Conservation (phyloP, 257 asterid genomes). For the Scutellaria minor region DNA sequence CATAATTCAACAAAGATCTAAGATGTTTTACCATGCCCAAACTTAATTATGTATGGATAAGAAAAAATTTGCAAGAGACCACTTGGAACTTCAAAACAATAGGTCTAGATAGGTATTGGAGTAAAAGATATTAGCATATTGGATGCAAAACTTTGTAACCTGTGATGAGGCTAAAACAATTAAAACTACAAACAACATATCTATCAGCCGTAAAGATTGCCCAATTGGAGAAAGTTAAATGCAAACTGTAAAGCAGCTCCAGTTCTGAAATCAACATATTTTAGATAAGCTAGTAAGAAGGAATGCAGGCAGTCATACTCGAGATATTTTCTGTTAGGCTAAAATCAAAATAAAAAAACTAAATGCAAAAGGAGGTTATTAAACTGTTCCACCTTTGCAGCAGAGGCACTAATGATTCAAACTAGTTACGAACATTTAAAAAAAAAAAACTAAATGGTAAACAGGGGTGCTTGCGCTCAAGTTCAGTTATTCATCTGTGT, state of each 20-base stretch:
- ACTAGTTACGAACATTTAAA: no score
- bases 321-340: slow-evolving; percentile 16
- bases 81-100: slow-evolving; percentile 25
- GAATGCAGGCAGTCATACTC: background rate
- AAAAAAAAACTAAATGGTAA: no score
- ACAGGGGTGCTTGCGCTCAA: background rate
- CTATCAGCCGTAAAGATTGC: background rate
- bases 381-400: no score
- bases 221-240: slow-evolving; percentile 9
- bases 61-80: slow-evolving; percentile 19
- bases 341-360: background rate
- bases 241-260: background rate
- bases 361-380: slow-evolving; percentile 10
- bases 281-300: background rate
- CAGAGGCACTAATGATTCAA: no score
- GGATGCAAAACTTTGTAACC: slow-evolving; percentile 11
- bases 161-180: background rate
- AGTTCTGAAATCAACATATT: background rate
- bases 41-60: slow-evolving; percentile 32
- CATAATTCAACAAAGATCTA: slow-evolving; percentile 25
- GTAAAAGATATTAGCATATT: background rate
- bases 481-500: background rate
- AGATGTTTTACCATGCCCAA: slow-evolving; percentile 3
- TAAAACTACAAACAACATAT: background rate
- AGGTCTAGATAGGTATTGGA: background rate